Percentiles rank a stretch among this genome's conserved stretches.
These are phyloP conservation scores for Zygnema circumcarinatum DNA, from an alignment of 139 green algal species.

Conservation along the genomic window DNA sequence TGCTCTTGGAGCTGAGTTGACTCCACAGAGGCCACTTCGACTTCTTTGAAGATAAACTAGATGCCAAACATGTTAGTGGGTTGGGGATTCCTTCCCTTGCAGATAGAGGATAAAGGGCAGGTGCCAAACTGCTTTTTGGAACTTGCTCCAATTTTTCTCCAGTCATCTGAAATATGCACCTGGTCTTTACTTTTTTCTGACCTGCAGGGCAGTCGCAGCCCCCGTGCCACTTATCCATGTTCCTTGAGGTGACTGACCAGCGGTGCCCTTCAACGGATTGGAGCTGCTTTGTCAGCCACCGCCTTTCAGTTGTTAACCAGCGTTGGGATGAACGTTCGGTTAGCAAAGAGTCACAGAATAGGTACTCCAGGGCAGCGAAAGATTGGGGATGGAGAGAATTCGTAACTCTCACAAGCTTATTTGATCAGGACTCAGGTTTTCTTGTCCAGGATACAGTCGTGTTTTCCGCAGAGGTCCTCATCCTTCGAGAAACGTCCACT, in stretches of 20 bases:
- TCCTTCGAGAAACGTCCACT: conserved; percentile 70
- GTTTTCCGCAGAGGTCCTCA: conserved; percentile 74
- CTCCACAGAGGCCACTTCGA: too few relatives aligned
- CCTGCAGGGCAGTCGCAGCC: conserved; percentile 68
- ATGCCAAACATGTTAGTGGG: too few relatives aligned
- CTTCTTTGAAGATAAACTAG: too few relatives aligned
- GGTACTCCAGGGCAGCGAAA: conserved; percentile 73
- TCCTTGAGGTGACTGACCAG: conserved; percentile 76
- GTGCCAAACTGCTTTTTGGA: too few relatives aligned
- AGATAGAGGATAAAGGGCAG: too few relatives aligned
- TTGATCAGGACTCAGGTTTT: conserved; percentile 75
- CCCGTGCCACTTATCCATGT: conserved; percentile 75
- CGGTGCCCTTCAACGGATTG: conserved; percentile 60
- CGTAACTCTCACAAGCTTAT: conserved; percentile 73
- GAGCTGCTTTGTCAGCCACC: conserved; percentile 77
- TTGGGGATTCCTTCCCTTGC: too few relatives aligned
- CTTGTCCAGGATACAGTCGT: conserved; percentile 71
- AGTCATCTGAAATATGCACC: too few relatives aligned
- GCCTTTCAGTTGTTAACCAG: conserved; percentile 76
- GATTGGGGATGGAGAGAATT: conserved; percentile 83
- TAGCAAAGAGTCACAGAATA: conserved; percentile 76
- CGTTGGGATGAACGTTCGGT: conserved; percentile 61
- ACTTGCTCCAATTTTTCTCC: too few relatives aligned
- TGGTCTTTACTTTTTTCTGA: too few relatives aligned
- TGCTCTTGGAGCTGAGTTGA: too few relatives aligned